phyloP scores from a whole-genome alignment of 192 early-diverging fungal species.

The Coemansia umbellata region DNA sequence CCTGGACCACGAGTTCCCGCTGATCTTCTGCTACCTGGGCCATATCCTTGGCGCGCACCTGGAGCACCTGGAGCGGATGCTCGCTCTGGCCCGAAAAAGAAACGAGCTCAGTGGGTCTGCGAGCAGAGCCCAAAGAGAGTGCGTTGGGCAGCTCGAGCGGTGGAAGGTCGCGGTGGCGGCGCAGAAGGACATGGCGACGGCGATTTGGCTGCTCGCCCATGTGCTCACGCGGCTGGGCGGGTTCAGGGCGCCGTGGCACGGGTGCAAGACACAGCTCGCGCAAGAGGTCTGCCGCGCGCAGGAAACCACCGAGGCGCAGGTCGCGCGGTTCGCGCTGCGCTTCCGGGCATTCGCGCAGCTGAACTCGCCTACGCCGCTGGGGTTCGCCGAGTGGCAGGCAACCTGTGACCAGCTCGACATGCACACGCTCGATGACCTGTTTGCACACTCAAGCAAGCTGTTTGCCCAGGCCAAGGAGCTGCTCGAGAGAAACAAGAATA shows the following conservation, averaged over 20 bases:
- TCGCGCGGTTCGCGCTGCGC: conserved; percentile 24
- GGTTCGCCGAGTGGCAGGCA: conserved; percentile 19
- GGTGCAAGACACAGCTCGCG: background rate
- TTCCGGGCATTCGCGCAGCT: conserved; percentile 34
- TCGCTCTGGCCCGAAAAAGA: too few species aligned
- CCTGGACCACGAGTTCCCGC: conserved; percentile 24
- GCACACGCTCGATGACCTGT: conserved; percentile 18
- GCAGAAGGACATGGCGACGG: conserved; percentile 33
- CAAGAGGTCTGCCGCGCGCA: conserved; percentile 5
- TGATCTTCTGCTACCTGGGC: conserved; percentile 22
- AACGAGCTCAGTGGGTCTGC: too few species aligned
- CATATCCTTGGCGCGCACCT: conserved; percentile 33
- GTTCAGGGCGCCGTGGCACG: conserved; percentile 25
- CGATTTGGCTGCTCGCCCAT: conserved; percentile 34
- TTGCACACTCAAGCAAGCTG: conserved; percentile 12
- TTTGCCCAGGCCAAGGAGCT: conserved; percentile 5
- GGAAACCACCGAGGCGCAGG: conserved; percentile 10
- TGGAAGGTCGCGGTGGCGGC: conserved; percentile 7
- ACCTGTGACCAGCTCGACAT: conserved; percentile 27
- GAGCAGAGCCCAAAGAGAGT: too few species aligned
- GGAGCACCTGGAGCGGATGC: conserved; percentile 21
- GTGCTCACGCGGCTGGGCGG: conserved; percentile 22
- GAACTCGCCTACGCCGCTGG: conserved; percentile 30
- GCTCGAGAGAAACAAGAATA: background rate
- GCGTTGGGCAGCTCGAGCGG: conserved; percentile 11